Evolutionary conservation across 1,284 basidiomycete species (phyloP).

Genomic region (Microbotryomycetes sp.): DNA sequence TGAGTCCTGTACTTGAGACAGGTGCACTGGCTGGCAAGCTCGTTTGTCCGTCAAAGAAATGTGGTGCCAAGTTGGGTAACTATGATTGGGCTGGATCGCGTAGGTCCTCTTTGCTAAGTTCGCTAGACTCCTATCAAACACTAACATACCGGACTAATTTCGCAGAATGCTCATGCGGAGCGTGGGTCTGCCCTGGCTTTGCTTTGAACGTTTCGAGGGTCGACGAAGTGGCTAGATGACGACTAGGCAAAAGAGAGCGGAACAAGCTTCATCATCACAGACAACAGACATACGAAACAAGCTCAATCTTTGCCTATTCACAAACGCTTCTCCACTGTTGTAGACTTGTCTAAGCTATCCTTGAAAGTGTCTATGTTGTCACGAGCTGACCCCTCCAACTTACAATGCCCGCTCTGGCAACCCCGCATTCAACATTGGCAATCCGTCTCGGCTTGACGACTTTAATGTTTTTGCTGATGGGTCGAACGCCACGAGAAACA

Average conservation of each 20-base stretch:
- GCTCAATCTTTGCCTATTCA: too few species aligned
- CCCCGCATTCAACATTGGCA: not conserved
- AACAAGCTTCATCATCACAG: too few species aligned
- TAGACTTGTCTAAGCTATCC: too few species aligned
- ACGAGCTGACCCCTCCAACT: not conserved
- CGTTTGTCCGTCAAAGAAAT: slow-evolving; percentile 81
- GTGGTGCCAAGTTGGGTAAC: slow-evolving; percentile 82
- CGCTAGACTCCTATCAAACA: too few species aligned
- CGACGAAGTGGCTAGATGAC: slow-evolving; percentile 28
- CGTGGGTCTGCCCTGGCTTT: slow-evolving; percentile 38
- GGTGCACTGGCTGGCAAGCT: slow-evolving; percentile 82
- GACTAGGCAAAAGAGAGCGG: not conserved
- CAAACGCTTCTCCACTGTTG: too few species aligned
- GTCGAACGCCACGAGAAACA: not conserved
- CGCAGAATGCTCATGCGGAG: slow-evolving; percentile 36
- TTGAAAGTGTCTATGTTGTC: too few species aligned
- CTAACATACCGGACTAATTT: not conserved
- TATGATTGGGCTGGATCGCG: slow-evolving; percentile 91
- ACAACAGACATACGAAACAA: too few species aligned
- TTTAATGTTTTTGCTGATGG: not conserved
- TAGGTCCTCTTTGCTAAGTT: slow-evolving; percentile 3
- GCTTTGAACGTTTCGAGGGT: slow-evolving; percentile 32
- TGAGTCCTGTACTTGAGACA: slow-evolving; percentile 67
- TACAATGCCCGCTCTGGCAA: not conserved
- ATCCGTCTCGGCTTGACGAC: not conserved